A percentile compares a stretch with the other conserved stretches of the same genome.
Evolutionary conservation across 495 filamentous ascomycete species (phyloP).

Genomic region (Penicillium soppii): DNA sequence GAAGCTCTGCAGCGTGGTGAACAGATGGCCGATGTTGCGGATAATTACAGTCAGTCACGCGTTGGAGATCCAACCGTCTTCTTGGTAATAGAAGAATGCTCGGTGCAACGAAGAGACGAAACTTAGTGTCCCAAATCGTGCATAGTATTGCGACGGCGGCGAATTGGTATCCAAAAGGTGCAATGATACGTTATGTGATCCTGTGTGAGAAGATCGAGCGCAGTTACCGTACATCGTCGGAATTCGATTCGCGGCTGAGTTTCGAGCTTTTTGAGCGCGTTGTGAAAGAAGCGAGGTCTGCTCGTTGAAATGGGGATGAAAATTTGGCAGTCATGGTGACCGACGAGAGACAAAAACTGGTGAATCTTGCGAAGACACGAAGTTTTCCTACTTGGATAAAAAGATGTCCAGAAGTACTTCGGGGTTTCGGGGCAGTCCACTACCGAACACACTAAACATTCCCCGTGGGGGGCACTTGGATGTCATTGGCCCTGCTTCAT

Average conservation of each 20-base stretch:
- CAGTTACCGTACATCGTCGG: not conserved
- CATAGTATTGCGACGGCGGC: conserved; percentile 68
- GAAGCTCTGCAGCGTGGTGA: conserved; percentile 69
- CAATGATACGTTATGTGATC: conserved; percentile 12
- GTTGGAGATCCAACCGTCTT: conserved; percentile 67
- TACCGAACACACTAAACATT: not conserved
- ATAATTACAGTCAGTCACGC: conserved; percentile 71
- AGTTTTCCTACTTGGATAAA: too few species aligned
- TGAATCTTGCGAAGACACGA: too few species aligned
- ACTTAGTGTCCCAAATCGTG: conserved; percentile 57
- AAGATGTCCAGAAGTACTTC: not conserved
- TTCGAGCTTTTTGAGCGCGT: conserved; percentile 18
- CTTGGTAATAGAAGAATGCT: conserved; percentile 61
- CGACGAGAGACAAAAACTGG: too few species aligned
- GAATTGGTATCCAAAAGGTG: conserved; percentile 36
- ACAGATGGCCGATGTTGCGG: conserved; percentile 66
- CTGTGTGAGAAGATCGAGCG: conserved; percentile 12
- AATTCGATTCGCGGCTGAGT: conserved; percentile 16
- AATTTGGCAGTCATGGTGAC: not conserved
- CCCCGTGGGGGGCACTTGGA: conserved; percentile 4
- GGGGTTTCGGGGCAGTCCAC: not conserved
- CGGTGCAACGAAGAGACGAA: conserved; percentile 61
- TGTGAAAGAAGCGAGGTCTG: conserved; percentile 50
- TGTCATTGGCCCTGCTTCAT: too few species aligned
- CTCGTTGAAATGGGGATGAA: conserved; percentile 34